These are phyloP conservation scores for Gnomoniopsis sp. DNA, from an alignment of 2,329 filamentous ascomycete genomes.

Conservation along the genomic window DNA sequence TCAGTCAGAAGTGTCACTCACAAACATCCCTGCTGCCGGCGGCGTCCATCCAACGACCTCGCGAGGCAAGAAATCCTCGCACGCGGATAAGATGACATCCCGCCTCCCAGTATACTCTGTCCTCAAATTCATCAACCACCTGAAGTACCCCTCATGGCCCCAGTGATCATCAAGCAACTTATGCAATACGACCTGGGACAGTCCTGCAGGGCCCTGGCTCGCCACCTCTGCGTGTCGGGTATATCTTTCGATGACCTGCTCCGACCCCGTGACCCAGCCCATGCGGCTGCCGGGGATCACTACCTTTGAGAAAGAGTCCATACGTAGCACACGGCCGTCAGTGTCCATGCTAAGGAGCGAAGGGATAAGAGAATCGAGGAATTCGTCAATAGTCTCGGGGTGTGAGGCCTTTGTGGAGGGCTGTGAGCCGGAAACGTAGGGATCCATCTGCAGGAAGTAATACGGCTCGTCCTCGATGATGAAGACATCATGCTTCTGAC, in stretches of 20 bases:
- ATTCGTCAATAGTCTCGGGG: conserved; percentile 64
- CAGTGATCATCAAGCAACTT: conserved; percentile 91
- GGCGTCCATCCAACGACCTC: conserved; percentile 76
- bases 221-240: conserved; percentile 77
- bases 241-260: conserved; percentile 80
- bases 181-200: conserved; percentile 79
- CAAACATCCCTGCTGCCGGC: conserved; percentile 92
- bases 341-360: conserved; percentile 76
- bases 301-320: conserved; percentile 94
- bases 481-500: conserved; percentile 78
- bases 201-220: conserved; percentile 80
- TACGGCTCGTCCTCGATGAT: conserved; percentile 94
- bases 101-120: conserved; percentile 77
- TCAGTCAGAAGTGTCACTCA: conserved; percentile 43
- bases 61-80: conserved; percentile 70
- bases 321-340: conserved; percentile 82
- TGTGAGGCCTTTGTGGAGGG: conserved; percentile 48
- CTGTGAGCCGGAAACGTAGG: conserved; percentile 51
- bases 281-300: conserved; percentile 76
- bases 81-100: conserved; percentile 73
- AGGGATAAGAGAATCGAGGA: conserved; percentile 70
- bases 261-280: conserved; percentile 87
- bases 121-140: conserved; percentile 83
- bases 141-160: conserved; percentile 86
- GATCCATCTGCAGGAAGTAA: conserved; percentile 87